phyloP scores from a whole-genome alignment of 2,329 filamentous ascomycete species.

The Aspergillus calidoustus region DNA sequence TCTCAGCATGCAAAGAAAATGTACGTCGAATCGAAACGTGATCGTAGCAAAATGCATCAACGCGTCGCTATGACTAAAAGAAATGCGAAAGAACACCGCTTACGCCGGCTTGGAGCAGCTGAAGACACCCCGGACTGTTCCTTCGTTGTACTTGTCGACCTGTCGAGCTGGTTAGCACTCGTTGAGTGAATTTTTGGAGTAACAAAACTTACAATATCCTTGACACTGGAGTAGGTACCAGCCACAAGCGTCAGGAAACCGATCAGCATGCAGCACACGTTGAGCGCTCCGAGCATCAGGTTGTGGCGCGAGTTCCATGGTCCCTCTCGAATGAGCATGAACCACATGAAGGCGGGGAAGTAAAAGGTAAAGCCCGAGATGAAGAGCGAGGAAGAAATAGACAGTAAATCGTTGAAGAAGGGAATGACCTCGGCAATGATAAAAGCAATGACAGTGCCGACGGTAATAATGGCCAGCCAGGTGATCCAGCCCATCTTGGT shows the following conservation, averaged over 20 bases:
- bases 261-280: conserved; percentile 69
- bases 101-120: conserved; percentile 57
- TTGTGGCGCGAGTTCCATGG: conserved; percentile 44
- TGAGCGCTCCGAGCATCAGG: conserved; percentile 62
- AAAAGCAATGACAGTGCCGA: conserved; percentile 78
- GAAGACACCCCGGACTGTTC: conserved; percentile 70
- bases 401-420: conserved; percentile 73
- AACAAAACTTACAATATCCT: conserved; percentile 38
- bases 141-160: conserved; percentile 68
- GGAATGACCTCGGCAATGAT: conserved; percentile 85
- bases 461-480: conserved; percentile 34
- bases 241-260: conserved; percentile 75
- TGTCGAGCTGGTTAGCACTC: conserved; percentile 16
- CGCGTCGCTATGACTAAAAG: conserved; percentile 8
- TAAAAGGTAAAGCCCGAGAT: conserved; percentile 90
- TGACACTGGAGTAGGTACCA: conserved; percentile 72
- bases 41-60: conserved; percentile 9
- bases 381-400: conserved; percentile 66
- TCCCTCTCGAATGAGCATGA: conserved; percentile 35
- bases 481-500: conserved; percentile 41
- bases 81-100: conserved; percentile 3
- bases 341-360: conserved; percentile 53
- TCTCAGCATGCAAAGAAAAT: conserved; percentile 6
- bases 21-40: conserved; percentile 6
- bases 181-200: neutral